Percentiles rank a stretch among this genome's conserved stretches.
Conservation (phyloP, 169 alveolate species). For the Blepharisma undulans region DNA sequence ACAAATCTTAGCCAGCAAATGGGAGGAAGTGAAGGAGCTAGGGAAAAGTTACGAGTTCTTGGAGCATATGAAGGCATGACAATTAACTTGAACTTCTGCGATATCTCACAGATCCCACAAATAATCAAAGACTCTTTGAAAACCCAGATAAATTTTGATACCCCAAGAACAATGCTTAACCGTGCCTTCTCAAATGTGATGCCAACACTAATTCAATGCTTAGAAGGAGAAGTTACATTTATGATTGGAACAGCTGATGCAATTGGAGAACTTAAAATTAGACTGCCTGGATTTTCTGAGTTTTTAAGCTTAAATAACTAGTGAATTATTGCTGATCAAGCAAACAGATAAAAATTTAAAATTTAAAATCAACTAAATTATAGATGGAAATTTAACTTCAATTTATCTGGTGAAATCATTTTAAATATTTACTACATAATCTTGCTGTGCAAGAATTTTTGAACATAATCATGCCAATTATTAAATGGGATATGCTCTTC, state of each 20-base stretch:
- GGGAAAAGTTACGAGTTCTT: background rate
- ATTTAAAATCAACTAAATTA: no score
- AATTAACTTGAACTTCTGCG: background rate
- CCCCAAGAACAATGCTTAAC: background rate
- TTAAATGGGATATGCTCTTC: conserved; percentile 25
- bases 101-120: background rate
- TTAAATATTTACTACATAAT: background rate
- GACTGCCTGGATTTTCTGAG: background rate
- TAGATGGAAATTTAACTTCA: no score
- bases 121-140: background rate
- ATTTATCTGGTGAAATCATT: no score
- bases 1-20: background rate
- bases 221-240: background rate
- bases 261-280: background rate
- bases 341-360: no score
- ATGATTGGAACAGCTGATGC: background rate
- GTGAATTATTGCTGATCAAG: no score
- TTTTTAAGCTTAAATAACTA: background rate
- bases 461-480: background rate
- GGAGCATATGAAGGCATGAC: background rate
- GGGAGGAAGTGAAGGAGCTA: background rate
- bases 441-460: background rate
- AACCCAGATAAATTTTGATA: background rate
- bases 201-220: background rate
- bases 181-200: background rate